Evolutionary conservation across 2,329 filamentous ascomycete species (phyloP), one percentile per base, ranked within the genome.

Genomic region (Phialophora tarda): DNA sequence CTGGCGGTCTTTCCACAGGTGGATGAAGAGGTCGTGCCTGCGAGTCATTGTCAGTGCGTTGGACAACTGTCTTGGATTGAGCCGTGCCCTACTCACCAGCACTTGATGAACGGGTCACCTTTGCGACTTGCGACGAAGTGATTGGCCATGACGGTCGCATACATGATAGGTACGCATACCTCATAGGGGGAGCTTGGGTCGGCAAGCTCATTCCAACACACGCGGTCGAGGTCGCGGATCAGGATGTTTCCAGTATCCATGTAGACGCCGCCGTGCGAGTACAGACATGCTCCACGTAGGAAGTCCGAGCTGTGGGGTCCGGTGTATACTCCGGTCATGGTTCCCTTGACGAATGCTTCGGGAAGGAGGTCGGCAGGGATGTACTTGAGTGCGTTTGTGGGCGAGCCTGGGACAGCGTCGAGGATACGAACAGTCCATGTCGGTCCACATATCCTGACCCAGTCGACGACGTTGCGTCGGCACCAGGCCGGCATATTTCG

Each of bases 301-400:
- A 88, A 81, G 66, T 88, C 86, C 0, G 84, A 86, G 0, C 79
- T 83, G 71, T 87, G 85, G 71, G 87, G 85, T 2, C 77, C 75
- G 0, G 80, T 81, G 73, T 85, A 85, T 8, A 75, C 75, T 14
- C 86, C 85, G 3, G 76, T 77, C 6, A 88, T 77, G 0, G 78
- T 80, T 6, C 80, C 79, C n/a, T 85, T 77, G 6, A 74, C 73
- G 71, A 87, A 87, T 0, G 84, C 82, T 38, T 73, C 74, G 0
- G 85, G 85, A 63, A 87, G 85, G 0, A 75, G 75, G 1, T 77
- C 65, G 7, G 82, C 71, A 72, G 86, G 78, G 48, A 87, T 76
- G 68, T 81, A 86, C 23, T 82, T 78, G 58, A 77, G 76, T 21
- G 86, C 77, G 69, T 87, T 82, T 23, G 81, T 75, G 0, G 81